These are phyloP conservation scores for Mortierella sp. DNA, from an alignment of 371 early-diverging fungal genomes.

Conservation along the genomic window DNA sequence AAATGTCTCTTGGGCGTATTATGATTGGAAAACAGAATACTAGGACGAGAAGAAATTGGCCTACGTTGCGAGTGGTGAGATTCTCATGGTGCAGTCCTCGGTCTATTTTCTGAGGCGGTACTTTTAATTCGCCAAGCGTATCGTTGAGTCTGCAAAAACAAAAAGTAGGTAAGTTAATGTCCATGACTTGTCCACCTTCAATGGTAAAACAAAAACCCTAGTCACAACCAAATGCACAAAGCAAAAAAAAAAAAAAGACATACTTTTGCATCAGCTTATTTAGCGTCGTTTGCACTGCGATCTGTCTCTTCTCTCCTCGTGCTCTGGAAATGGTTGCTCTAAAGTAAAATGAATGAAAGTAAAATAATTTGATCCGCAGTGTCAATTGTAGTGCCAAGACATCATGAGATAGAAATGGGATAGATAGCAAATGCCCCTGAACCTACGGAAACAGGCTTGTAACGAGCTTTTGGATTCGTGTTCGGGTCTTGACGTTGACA, in stretches of 20 bases:
- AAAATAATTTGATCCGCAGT: neutral
- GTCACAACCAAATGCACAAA: too few species aligned
- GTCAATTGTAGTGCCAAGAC: neutral
- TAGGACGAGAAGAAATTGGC: neutral
- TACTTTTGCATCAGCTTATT: conserved; percentile 47
- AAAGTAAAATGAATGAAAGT: neutral
- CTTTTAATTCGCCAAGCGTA: conserved; percentile 38
- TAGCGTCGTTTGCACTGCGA: conserved; percentile 30
- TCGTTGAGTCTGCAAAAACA: conserved; percentile 31
- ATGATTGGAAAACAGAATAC: too few species aligned
- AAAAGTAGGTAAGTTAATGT: neutral
- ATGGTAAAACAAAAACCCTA: too few species aligned
- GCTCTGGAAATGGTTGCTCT: conserved; percentile 36
- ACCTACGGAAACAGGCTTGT: conserved; percentile 38
- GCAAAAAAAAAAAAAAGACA: neutral
- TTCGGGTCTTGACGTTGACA: conserved; percentile 28
- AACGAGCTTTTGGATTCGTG: conserved; percentile 34
- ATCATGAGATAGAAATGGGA: neutral
- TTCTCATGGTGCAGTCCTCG: conserved; percentile 24
- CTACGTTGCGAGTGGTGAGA: conserved; percentile 30
- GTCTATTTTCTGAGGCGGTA: conserved; percentile 22
- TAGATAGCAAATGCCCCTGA: neutral
- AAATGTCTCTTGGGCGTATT: neutral
- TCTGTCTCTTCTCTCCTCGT: conserved; percentile 43
- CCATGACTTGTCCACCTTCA: neutral